phyloP scores from a whole-genome alignment of 805 yeast genomes.

The Cyberlindnera mycetangii region DNA sequence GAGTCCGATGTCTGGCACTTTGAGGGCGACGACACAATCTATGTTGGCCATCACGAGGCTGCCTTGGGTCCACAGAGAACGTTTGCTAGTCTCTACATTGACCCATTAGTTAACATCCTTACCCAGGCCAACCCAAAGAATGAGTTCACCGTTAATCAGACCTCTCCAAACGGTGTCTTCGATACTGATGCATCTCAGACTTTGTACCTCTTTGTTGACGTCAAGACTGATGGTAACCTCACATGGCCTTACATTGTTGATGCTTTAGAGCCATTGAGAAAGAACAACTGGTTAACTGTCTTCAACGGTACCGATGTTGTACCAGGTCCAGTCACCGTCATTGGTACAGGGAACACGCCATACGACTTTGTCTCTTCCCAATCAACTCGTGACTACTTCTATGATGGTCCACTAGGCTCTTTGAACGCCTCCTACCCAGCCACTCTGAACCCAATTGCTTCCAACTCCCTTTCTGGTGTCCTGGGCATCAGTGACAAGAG shows the following conservation, averaged over 20 bases:
- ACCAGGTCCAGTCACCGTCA: constrained; percentile 58
- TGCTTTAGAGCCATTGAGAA: constrained; percentile 49
- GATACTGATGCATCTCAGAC: constrained; percentile 44
- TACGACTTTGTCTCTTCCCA: constrained; percentile 31
- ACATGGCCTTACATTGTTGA: constrained; percentile 48
- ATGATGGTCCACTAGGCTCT: constrained; percentile 49
- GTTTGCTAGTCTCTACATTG: constrained; percentile 50
- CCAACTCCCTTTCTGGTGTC: constrained; percentile 40
- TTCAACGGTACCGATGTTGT: constrained; percentile 35
- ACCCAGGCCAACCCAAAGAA: constrained; percentile 42
- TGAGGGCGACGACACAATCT: constrained; percentile 36
- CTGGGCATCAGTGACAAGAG: constrained; percentile 10
- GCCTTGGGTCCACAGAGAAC: constrained; percentile 47
- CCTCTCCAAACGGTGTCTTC: constrained; percentile 38
- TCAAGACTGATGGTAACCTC: constrained; percentile 46
- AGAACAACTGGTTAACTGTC: constrained; percentile 48
- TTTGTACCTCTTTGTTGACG: constrained; percentile 61
- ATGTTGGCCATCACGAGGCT: constrained; percentile 62
- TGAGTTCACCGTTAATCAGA: constrained; percentile 14
- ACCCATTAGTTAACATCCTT: constrained; percentile 49
- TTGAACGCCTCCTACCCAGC: constrained; percentile 26
- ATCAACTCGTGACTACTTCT: constrained; percentile 39
- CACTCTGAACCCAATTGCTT: constrained; percentile 36
- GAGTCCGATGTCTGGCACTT: constrained; percentile 66
- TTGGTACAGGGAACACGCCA: constrained; percentile 72